Evolutionary conservation across 768 basidiomycete genomes (phyloP).

Genomic region (Trametes cingulata): DNA sequence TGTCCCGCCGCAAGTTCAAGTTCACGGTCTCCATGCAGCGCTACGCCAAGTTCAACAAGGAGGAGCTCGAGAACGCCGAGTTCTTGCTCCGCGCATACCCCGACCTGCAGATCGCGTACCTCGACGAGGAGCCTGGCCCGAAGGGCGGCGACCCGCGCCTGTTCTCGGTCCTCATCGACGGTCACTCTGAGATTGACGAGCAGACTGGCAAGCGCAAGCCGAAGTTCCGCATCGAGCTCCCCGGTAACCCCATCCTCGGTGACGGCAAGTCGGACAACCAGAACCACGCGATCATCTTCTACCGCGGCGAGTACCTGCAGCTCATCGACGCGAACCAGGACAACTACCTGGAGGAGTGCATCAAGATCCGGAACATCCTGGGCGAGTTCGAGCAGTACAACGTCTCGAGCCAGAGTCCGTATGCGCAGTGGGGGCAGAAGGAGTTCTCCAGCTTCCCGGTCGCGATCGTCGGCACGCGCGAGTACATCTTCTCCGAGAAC

Average conservation of each 20-base stretch:
- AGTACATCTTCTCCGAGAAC: slow-evolving; percentile 99
- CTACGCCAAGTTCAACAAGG: slow-evolving; percentile 98
- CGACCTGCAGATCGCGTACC: slow-evolving; percentile 96
- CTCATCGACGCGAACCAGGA: slow-evolving; percentile 99
- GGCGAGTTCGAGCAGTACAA: slow-evolving; percentile 97
- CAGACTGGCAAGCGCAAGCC: slow-evolving; percentile 87
- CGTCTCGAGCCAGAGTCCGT: slow-evolving; percentile 90
- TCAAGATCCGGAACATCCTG: slow-evolving; percentile 97
- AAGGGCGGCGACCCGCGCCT: slow-evolving; percentile 87
- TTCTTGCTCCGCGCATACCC: slow-evolving; percentile 97
- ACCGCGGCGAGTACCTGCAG: slow-evolving; percentile 98
- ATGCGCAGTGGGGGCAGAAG: slow-evolving; percentile 94
- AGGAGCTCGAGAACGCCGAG: slow-evolving; percentile 97
- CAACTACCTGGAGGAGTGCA: slow-evolving; percentile 98
- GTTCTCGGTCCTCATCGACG: slow-evolving; percentile 94
- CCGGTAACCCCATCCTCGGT: slow-evolving; percentile 97
- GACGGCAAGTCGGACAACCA: slow-evolving; percentile 99
- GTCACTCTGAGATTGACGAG: slow-evolving; percentile 93
- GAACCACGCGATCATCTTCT: slow-evolving; percentile 99
- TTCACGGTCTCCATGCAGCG: slow-evolving; percentile 99
- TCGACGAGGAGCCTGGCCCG: slow-evolving; percentile 92
- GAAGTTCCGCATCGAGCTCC: slow-evolving; percentile 96
- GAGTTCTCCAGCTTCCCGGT: slow-evolving; percentile 90
- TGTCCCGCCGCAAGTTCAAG: slow-evolving; percentile 98
- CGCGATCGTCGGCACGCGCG: slow-evolving; percentile 96